A percentile compares a stretch with the other conserved stretches of the same genome.
Conservation (phyloP, 2,329 filamentous ascomycete species). For the Neofusicoccum parvum region DNA sequence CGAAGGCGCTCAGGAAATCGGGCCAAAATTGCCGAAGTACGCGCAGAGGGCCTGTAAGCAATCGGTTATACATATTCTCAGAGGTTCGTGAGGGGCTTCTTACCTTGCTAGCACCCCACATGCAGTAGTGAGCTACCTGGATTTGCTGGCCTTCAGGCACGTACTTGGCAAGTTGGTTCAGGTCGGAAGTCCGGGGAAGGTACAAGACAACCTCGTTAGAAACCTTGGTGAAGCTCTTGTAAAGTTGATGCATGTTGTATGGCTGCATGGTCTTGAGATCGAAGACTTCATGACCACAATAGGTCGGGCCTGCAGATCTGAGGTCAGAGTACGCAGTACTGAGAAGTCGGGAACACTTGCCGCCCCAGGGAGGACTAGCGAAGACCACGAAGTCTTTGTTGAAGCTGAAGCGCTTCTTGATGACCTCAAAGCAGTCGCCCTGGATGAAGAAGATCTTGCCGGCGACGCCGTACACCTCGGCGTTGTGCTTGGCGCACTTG, state of each 20-base stretch:
- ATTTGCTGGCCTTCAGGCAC: slow-evolving; percentile 36
- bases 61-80: background rate
- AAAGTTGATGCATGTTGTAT: slow-evolving; percentile 62
- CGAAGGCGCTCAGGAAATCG: too few species aligned
- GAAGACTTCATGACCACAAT: slow-evolving; percentile 70
- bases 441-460: slow-evolving; percentile 82
- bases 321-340: too few species aligned
- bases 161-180: slow-evolving; percentile 42
- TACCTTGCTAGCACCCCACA: slow-evolving; percentile 22
- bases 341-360: slow-evolving; percentile 42
- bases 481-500: slow-evolving; percentile 90
- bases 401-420: slow-evolving; percentile 57
- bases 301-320: slow-evolving; percentile 57
- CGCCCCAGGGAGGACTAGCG: slow-evolving; percentile 74
- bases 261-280: slow-evolving; percentile 85
- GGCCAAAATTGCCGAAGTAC: slow-evolving; percentile 14
- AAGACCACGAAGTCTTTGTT: slow-evolving; percentile 60
- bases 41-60: slow-evolving; percentile 15
- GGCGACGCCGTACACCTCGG: slow-evolving; percentile 77
- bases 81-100: background rate
- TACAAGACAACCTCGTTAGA: slow-evolving; percentile 69
- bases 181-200: slow-evolving; percentile 64
- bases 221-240: slow-evolving; percentile 40
- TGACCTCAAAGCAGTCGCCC: slow-evolving; percentile 80
- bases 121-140: slow-evolving; percentile 32